Percentiles rank a stretch among this genome's conserved stretches.
Conservation (phyloP, 2,329 filamentous ascomycete species). For the Alternaria angustiovoidea region DNA sequence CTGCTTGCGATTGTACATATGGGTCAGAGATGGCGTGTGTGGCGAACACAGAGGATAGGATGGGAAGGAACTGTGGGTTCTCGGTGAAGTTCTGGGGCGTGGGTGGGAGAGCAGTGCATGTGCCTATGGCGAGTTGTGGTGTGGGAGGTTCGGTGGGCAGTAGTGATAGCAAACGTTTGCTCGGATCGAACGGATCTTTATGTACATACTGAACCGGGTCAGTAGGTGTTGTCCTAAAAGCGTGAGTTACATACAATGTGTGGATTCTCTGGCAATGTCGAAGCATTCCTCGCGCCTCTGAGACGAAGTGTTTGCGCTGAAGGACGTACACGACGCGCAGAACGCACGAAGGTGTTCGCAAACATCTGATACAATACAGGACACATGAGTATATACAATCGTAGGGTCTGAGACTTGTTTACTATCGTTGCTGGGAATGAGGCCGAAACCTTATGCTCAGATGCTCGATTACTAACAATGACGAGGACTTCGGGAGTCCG, state of each 20-base stretch:
- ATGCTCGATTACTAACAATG: conserved; percentile 24
- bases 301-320: conserved; percentile 26
- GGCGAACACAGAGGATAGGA: conserved; percentile 64
- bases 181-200: conserved; percentile 51
- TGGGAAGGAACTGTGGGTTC: conserved; percentile 64
- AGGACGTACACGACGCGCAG: conserved; percentile 25
- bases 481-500: conserved; percentile 16
- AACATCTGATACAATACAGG: conserved; percentile 31
- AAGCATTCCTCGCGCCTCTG: conserved; percentile 34
- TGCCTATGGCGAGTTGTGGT: conserved; percentile 63
- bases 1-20: conserved; percentile 64
- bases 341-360: conserved; percentile 27
- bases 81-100: conserved; percentile 64
- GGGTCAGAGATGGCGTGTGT: conserved; percentile 65
- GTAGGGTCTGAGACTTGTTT: background rate
- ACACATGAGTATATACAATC: conserved; percentile 13
- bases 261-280: conserved; percentile 56
- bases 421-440: conserved; percentile 2
- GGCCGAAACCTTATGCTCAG: conserved; percentile 4
- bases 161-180: conserved; percentile 62
- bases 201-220: conserved; percentile 58
- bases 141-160: conserved; percentile 64
- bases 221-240: background rate
- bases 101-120: conserved; percentile 62
- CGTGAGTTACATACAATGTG: conserved; percentile 47